Evolutionary conservation across 805 yeast species (phyloP).

Genomic region (Starmerella vaccinii): DNA sequence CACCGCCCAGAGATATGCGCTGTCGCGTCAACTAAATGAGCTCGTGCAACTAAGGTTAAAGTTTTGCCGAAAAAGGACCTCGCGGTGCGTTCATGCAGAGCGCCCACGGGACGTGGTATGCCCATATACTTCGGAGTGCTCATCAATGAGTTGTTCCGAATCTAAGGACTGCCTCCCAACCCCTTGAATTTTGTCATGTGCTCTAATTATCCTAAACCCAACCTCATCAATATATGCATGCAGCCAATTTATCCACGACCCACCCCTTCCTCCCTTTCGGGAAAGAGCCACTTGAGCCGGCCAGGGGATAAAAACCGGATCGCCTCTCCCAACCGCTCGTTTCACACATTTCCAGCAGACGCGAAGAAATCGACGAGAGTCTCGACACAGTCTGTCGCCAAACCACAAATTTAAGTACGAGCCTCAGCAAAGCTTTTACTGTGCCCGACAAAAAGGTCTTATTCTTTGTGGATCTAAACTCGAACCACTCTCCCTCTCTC

Average conservation of each 20-base stretch:
- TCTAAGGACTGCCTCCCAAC: slow-evolving; percentile 7
- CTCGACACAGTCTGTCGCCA: background rate
- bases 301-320: slow-evolving; percentile 7
- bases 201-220: slow-evolving; percentile 14
- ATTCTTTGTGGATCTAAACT: no score
- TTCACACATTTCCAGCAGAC: background rate
- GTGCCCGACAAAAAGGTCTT: no score
- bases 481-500: no score
- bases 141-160: background rate
- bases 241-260: slow-evolving; percentile 16
- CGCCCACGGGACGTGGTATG: no score
- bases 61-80: no score
- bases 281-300: slow-evolving; percentile 13
- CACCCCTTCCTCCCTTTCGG: slow-evolving; percentile 21
- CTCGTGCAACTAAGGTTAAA: background rate
- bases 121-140: no score
- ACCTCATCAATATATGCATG: slow-evolving; percentile 20
- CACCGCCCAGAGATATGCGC: background rate
- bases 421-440: background rate
- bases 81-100: no score
- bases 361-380: background rate
- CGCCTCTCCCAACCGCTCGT: background rate
- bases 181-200: slow-evolving; percentile 12
- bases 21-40: background rate
- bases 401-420: background rate